Evolutionary conservation across 192 early-diverging fungal genomes (phyloP), one percentile per base, ranked within the genome.

Genomic region (Coemansia sp.): DNA sequence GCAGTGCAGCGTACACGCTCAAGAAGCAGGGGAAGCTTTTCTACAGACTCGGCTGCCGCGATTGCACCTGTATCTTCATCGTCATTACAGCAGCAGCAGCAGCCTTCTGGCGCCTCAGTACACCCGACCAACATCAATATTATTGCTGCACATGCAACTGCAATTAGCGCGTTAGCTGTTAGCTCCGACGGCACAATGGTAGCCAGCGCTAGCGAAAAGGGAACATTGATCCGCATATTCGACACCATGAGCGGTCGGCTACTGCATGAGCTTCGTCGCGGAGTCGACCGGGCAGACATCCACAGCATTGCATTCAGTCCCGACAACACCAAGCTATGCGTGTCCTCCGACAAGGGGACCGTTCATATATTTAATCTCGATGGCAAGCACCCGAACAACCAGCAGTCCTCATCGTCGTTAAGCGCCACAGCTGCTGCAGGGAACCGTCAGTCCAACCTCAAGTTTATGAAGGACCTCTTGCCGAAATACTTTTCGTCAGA

Each of bases 191-290:
- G n/a, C n/a, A n/a, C n/a, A n/a, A n/a, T n/a, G n/a, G 82, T 94
- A 30, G 93, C 93, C 30, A 88, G 89, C 40, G 87, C 93, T 19
- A 90, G 87, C 43, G 90, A 91, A 30, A 93, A 91, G 64, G 95
- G 95, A 24, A 98, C 95, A 4, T 78, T 98, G 13, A 87, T 98
- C 40, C 81, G 95, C 15, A 89, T 98, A 14, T 98, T 91, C 58
- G 86, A 93, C 64, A 86, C 87, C 0, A 60, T 80, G 42, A 85
- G 86, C 8, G 86, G 90, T 23, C 78, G 83, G 19, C 81, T 93
- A 19, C 59, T 93, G 30, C 81, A 92, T 48, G 94, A 98, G 66
- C 83, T 98, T 23, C 83, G 95, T 23, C 73, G 95, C 39, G 95
- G 95, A 12, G 84, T 88, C 44, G 93, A 96, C 60, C 78, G 86